A percentile compares a stretch with the other conserved stretches of the same genome.
phyloP scores from a whole-genome alignment of 352 stramenopile genomes.

The Globisporangium emineosum region DNA sequence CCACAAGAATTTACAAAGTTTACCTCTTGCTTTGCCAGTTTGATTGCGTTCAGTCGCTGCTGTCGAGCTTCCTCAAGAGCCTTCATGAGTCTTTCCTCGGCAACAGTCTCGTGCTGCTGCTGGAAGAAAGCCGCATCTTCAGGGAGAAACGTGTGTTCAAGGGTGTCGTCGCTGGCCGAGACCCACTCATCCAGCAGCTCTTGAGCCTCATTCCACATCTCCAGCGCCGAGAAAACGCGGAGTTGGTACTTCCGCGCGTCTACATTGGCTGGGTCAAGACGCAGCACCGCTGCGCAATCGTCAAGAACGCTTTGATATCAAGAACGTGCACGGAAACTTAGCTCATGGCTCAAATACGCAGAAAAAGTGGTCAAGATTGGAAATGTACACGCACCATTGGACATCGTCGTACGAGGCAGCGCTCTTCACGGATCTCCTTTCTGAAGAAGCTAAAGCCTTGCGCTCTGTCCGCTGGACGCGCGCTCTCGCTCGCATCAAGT shows the following conservation, averaged over 20 bases:
- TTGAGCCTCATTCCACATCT: slow-evolving; percentile 21
- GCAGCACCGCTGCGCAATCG: slow-evolving; percentile 20
- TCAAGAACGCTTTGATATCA: slow-evolving; percentile 10
- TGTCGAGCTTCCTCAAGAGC: slow-evolving; percentile 1
- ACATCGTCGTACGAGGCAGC: slow-evolving; percentile 6
- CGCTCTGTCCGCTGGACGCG: slow-evolving; percentile 11
- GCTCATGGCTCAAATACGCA: background rate
- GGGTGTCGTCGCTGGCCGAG: background rate
- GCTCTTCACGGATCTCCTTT: background rate
- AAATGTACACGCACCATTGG: slow-evolving; percentile 3
- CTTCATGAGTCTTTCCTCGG: background rate
- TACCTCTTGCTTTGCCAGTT: slow-evolving; percentile 13
- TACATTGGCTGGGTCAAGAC: slow-evolving; percentile 17
- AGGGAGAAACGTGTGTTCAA: slow-evolving; percentile 6
- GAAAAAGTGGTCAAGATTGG: background rate
- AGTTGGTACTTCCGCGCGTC: slow-evolving; percentile 17
- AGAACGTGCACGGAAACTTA: background rate
- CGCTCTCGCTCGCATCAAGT: slow-evolving; percentile 16
- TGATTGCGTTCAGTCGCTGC: slow-evolving; percentile 7
- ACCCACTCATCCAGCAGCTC: slow-evolving; percentile 10
- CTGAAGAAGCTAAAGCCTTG: background rate
- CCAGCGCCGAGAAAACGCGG: slow-evolving; percentile 9
- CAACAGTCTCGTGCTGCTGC: background rate
- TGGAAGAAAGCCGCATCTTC: slow-evolving; percentile 16
- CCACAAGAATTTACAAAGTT: background rate